Base-by-base conservation (phyloP, 2,329 filamentous ascomycete genomes). In the Sclerotinia trifoliorum region DNA sequence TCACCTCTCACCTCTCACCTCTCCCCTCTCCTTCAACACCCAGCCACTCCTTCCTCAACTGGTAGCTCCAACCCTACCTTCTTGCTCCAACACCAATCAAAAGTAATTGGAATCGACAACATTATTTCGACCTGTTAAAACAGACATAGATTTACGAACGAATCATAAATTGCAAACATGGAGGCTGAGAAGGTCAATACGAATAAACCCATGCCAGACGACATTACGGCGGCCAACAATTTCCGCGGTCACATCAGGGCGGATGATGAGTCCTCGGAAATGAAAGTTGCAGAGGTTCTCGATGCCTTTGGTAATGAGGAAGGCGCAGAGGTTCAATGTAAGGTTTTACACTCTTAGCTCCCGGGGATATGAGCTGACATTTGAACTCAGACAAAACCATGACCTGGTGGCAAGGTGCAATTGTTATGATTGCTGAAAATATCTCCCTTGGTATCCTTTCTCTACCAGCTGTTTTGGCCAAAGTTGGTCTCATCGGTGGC, bases 261-360 rank as follows among this genome's bases (percentile, higher is more conserved):
- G 32, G 66, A 70, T 19, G 65, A 66, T 57, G 65, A 71, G 55
- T 66, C 68, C 19, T 35, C 69, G 5, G 70, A 71, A 13, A 60
- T 71, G 58, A 71, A 71, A 49, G 70, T 68, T 19, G 68, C 65
- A 32, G 65, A 70, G 26, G 65, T 69, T 2, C 54, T 71, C 6
- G 70, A 71, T 57, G 67, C 68, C 7, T 71, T 64, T 61, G 70
- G 70, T 42, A 71, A 71, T 51, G 70, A 71, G 44, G 70, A 71
- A 48, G 70, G 70, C n/a, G 65, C 68, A 49, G 70, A 71, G 55
- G 66, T 71, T 49, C 52, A 71, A 65, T 71, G 70, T 71, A 64
- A 21, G 64, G 19, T 60, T 62, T 4, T 44, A 15, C 26, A 54
- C 35, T 29, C 17, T 29, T 42, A 5, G 19, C 26, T 52, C 5